Percentiles rank a stretch among this genome's conserved stretches.
phyloP scores from a whole-genome alignment of 2,329 filamentous ascomycete species.

The Aschersonia sp. region DNA sequence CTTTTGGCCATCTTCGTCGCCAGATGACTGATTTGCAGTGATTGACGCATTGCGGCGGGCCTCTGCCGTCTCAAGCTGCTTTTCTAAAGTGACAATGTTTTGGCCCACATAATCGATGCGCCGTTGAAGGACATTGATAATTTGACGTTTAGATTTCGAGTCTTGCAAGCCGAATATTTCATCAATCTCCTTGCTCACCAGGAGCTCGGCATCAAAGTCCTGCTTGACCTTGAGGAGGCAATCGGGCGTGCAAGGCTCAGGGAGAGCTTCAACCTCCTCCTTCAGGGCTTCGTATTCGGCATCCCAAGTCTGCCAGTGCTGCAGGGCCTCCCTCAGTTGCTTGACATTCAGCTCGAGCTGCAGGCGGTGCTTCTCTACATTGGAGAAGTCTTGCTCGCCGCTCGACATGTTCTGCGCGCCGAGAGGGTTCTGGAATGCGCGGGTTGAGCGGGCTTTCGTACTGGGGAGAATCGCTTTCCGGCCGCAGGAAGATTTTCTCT shows the following conservation, averaged over 20 bases:
- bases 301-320: constrained; percentile 84
- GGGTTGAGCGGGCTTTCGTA: no score
- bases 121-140: constrained; percentile 49
- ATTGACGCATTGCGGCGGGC: constrained; percentile 52
- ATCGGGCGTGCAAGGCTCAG: constrained; percentile 25
- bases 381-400: constrained; percentile 38
- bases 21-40: constrained; percentile 42
- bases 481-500: no score
- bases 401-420: constrained; percentile 18
- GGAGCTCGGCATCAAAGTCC: constrained; percentile 45
- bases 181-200: constrained; percentile 41
- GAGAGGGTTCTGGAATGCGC: no score
- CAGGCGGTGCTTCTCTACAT: constrained; percentile 60
- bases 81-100: constrained; percentile 62
- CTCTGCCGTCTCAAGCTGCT: constrained; percentile 55
- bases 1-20: constrained; percentile 56
- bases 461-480: no score
- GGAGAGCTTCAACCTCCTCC: constrained; percentile 55
- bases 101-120: constrained; percentile 80
- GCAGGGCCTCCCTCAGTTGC: constrained; percentile 58
- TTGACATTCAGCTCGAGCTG: constrained; percentile 60
- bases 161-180: constrained; percentile 25
- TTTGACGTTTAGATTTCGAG: constrained; percentile 20
- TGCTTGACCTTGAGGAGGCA: constrained; percentile 43
- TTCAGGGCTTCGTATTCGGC: constrained; percentile 82